Evolutionary conservation across 2,329 filamentous ascomycete genomes (phyloP).

Genomic region (Paraphaeosphaeria minitans): DNA sequence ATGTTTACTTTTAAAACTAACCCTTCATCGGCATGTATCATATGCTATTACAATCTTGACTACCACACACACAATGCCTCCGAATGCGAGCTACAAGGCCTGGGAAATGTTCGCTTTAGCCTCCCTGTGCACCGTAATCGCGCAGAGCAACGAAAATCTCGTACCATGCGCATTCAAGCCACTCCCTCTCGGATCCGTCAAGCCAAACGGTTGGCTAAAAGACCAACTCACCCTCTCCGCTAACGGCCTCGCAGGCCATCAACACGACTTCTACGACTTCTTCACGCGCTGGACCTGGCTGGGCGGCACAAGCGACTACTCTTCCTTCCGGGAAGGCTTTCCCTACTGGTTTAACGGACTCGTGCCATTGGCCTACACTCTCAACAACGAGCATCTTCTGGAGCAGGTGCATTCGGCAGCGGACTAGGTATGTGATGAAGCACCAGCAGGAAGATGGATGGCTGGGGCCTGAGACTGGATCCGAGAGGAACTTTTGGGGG

Average conservation of each 20-base stretch:
- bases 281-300: slow-evolving; percentile 59
- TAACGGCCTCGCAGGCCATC: slow-evolving; percentile 59
- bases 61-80: not conserved
- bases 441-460: slow-evolving; percentile 61
- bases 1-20: not conserved
- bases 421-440: slow-evolving; percentile 57
- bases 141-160: not conserved
- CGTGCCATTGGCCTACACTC: slow-evolving; percentile 60
- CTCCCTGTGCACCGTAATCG: not conserved
- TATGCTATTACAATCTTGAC: too few relatives aligned
- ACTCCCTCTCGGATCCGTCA: slow-evolving; percentile 57
- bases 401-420: slow-evolving; percentile 54
- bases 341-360: slow-evolving; percentile 66
- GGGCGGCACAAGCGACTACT: slow-evolving; percentile 59
- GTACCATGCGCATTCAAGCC: slow-evolving; percentile 46
- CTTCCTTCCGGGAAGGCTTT: slow-evolving; percentile 58
- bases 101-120: not conserved
- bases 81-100: not conserved
- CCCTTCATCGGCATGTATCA: not conserved
- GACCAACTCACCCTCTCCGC: slow-evolving; percentile 57
- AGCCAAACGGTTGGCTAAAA: slow-evolving; percentile 58
- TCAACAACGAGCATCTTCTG: slow-evolving; percentile 58
- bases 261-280: slow-evolving; percentile 62
- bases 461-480: slow-evolving; percentile 60
- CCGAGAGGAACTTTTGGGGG: slow-evolving; percentile 58